Percentiles rank a stretch among this genome's conserved stretches.
These are phyloP conservation scores for Sugiyamaella pinicola DNA, from an alignment of 1,139 yeast species.

Conservation along the genomic window DNA sequence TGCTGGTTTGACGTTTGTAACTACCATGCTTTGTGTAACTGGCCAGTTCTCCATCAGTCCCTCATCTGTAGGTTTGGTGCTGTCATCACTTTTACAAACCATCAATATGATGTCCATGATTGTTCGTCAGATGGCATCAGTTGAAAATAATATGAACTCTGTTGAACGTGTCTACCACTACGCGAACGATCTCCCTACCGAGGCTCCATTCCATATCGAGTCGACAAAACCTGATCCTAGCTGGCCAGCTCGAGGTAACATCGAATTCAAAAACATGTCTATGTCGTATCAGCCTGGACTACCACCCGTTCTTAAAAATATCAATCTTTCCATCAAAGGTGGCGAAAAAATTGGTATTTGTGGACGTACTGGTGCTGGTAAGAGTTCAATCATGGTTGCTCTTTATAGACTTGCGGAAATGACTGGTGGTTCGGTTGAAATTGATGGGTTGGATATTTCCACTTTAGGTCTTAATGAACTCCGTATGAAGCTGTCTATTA, in stretches of 20 bases:
- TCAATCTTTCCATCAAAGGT: conserved; percentile 51
- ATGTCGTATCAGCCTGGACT: conserved; percentile 75
- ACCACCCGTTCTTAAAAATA: conserved; percentile 67
- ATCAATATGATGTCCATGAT: conserved; percentile 40
- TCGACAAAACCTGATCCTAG: conserved; percentile 63
- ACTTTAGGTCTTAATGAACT: conserved; percentile 58
- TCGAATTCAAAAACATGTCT: conserved; percentile 59
- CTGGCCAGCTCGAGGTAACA: conserved; percentile 66
- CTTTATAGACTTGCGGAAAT: conserved; percentile 64
- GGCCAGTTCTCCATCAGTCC: conserved; percentile 64
- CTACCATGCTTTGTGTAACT: conserved; percentile 62
- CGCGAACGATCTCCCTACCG: conserved; percentile 68
- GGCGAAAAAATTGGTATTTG: conserved; percentile 72
- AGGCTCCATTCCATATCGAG: conserved; percentile 55
- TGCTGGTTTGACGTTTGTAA: conserved; percentile 48
- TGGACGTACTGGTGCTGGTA: conserved; percentile 84
- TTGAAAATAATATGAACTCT: conserved; percentile 82
- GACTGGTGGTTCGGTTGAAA: conserved; percentile 52
- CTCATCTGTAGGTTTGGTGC: conserved; percentile 69
- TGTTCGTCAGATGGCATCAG: conserved; percentile 57
- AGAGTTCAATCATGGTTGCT: conserved; percentile 68
- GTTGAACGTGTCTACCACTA: conserved; percentile 79
- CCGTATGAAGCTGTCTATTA: conserved; percentile 64
- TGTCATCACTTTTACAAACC: conserved; percentile 48
- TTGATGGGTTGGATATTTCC: conserved; percentile 64